Percentiles rank a stretch among this genome's conserved stretches.
These are phyloP conservation scores for Penicillium canescens DNA, from an alignment of 495 filamentous ascomycete species.

Conservation along the genomic window DNA sequence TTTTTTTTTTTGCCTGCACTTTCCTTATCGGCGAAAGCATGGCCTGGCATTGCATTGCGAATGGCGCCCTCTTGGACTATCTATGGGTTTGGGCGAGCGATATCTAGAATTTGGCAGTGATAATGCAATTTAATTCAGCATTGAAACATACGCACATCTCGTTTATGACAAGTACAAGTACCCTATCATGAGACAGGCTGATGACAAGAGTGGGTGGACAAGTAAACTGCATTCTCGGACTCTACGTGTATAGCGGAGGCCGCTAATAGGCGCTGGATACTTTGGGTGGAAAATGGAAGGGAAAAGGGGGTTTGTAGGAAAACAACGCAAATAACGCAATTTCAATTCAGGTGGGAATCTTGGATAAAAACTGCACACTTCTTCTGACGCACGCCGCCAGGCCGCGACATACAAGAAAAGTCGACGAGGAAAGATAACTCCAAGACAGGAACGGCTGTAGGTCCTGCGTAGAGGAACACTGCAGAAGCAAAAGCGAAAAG, in stretches of 20 bases:
- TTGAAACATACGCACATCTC: not conserved
- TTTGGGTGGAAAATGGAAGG: not conserved
- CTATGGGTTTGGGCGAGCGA: not conserved
- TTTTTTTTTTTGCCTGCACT: slow-evolving; percentile 1
- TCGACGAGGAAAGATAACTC: not conserved
- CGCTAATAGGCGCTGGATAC: not conserved
- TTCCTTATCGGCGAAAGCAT: slow-evolving; percentile 4
- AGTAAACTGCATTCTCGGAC: not conserved
- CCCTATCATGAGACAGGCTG: too few species aligned
- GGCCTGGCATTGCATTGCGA: slow-evolving; percentile 26
- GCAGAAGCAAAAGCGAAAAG: not conserved
- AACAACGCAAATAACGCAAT: slow-evolving; percentile 9
- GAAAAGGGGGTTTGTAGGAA: not conserved
- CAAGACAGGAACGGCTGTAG: not conserved
- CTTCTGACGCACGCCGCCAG: slow-evolving; percentile 23
- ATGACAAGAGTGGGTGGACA: too few species aligned
- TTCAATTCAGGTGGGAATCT: slow-evolving; percentile 28
- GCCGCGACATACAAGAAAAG: slow-evolving; percentile 17
- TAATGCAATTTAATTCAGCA: not conserved
- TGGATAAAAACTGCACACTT: slow-evolving; percentile 19
- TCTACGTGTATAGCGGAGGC: too few species aligned
- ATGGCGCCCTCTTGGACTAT: slow-evolving; percentile 16
- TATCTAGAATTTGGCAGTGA: slow-evolving; percentile 2
- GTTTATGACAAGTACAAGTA: too few species aligned
- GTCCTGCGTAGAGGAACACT: slow-evolving; percentile 1